Evolutionary conservation across 2,329 filamentous ascomycete species (phyloP).

Genomic region (Chrysosporium keratinophilum): DNA sequence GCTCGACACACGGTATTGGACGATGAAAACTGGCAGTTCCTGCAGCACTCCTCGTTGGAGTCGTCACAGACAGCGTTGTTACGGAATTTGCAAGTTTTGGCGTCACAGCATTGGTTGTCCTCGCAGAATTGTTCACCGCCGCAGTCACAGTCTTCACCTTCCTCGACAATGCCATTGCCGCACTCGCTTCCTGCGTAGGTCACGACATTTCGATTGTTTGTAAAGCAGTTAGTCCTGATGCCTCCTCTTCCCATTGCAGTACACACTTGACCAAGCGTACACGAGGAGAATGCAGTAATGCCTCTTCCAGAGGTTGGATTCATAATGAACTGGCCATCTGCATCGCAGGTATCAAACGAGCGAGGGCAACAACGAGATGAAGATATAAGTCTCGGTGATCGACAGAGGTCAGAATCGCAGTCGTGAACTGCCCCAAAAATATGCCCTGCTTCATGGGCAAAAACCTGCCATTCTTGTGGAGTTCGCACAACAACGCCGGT

Average conservation of each 20-base stretch:
- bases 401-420: constrained; percentile 61
- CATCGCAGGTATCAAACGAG: constrained; percentile 57
- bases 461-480: constrained; percentile 79
- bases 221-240: constrained; percentile 66
- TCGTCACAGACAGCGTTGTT: constrained; percentile 61
- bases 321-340: constrained; percentile 78
- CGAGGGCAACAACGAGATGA: constrained; percentile 73
- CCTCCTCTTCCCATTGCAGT: constrained; percentile 67
- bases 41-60: constrained; percentile 40
- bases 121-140: constrained; percentile 64
- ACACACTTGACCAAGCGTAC: constrained; percentile 88
- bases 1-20: constrained; percentile 66
- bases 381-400: constrained; percentile 48
- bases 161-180: constrained; percentile 93
- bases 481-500: constrained; percentile 84
- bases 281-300: constrained; percentile 74
- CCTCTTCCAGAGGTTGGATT: constrained; percentile 71
- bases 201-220: constrained; percentile 71
- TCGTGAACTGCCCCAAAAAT: constrained; percentile 94
- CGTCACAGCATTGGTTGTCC: constrained; percentile 70
- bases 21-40: constrained; percentile 36
- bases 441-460: constrained; percentile 87
- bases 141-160: constrained; percentile 91
- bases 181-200: constrained; percentile 78
- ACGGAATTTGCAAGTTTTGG: constrained; percentile 77